Percentiles rank a stretch among this genome's conserved stretches.
Evolutionary conservation across 1,284 basidiomycete species (phyloP).

Genomic region (Tylopilus sp.): DNA sequence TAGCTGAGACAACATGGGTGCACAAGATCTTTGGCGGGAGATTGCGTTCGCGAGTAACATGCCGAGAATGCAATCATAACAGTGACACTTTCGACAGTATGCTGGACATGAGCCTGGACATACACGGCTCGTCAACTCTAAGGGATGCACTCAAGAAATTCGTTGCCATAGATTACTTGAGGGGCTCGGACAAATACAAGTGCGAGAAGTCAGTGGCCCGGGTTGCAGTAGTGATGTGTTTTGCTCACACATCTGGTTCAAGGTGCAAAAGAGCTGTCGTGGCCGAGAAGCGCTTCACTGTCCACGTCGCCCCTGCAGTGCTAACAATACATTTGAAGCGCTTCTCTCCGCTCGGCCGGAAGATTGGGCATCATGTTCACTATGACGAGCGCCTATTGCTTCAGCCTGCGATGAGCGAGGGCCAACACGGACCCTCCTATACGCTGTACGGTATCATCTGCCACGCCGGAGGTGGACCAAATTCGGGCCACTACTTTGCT

Average conservation of each 20-base stretch:
- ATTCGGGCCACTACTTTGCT: conserved; percentile 95
- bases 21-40: conserved; percentile 93
- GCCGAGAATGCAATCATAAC: conserved; percentile 77
- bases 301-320: conserved; percentile 86
- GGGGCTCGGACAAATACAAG: conserved; percentile 94
- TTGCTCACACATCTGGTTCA: conserved; percentile 13
- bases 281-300: conserved; percentile 84
- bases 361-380: conserved; percentile 73
- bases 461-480: conserved; percentile 89
- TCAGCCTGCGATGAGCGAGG: conserved; percentile 81
- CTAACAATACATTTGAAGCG: conserved; percentile 97
- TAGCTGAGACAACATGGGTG: conserved; percentile 91
- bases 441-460: conserved; percentile 89
- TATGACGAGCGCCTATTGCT: conserved; percentile 82
- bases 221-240: background rate
- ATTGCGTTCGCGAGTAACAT: conserved; percentile 91
- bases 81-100: conserved; percentile 97
- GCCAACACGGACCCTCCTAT: conserved; percentile 75
- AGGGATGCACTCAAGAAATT: conserved; percentile 82
- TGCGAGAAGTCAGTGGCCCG: conserved; percentile 84
- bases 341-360: conserved; percentile 87
- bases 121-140: conserved; percentile 62
- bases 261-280: conserved; percentile 88
- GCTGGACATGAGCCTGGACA: conserved; percentile 90
- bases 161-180: conserved; percentile 77